phyloP scores from a whole-genome alignment of 2,329 filamentous ascomycete species.

The Botrytis squamosa region DNA sequence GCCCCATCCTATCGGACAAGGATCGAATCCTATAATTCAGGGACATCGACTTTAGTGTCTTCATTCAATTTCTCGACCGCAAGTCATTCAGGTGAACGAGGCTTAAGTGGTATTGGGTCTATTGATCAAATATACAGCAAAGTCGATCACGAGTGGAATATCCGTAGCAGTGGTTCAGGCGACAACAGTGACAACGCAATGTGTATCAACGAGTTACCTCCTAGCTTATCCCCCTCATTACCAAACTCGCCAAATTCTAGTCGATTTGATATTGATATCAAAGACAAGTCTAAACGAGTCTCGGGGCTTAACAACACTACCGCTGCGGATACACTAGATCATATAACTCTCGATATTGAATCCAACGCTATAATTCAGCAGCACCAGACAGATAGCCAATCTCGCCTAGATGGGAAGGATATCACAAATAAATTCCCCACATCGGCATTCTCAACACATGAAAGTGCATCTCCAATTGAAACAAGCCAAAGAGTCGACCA shows the following conservation, averaged over 20 bases:
- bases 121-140: constrained; percentile 6
- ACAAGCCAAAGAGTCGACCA: constrained; percentile 43
- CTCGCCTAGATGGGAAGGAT: not conserved
- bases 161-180: not conserved
- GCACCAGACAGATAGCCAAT: not conserved
- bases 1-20: constrained; percentile 16
- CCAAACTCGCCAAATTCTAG: constrained; percentile 1
- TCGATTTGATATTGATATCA: not conserved
- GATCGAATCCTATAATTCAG: constrained; percentile 14
- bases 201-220: not conserved
- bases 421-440: not conserved
- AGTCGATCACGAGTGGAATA: constrained; percentile 3
- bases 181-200: not conserved
- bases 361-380: not conserved
- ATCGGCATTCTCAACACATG: constrained; percentile 9
- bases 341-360: not conserved
- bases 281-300: not conserved
- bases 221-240: not conserved
- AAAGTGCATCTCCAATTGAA: not conserved
- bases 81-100: not conserved
- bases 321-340: not conserved
- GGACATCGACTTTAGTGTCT: not conserved
- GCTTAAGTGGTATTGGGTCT: constrained; percentile 13
- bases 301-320: not conserved
- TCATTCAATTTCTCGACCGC: constrained; percentile 1